Evolutionary conservation across 2,329 filamentous ascomycete species (phyloP), one percentile per base, ranked within the genome.

Genomic region (Esteya vermicola): DNA sequence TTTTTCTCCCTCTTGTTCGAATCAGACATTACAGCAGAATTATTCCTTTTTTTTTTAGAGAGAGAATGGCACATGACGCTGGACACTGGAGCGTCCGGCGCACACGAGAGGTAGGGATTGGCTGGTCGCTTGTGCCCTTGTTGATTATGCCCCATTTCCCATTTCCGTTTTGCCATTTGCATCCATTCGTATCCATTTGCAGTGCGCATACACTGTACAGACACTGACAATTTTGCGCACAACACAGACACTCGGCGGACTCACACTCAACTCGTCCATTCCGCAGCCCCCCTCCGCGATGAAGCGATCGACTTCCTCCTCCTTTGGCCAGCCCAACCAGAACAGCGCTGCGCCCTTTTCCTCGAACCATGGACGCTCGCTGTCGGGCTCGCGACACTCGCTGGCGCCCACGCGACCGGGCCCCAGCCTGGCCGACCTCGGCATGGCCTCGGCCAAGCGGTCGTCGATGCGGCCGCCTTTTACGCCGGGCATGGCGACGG

Each of bases 271-370:
- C 58, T 82, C 83, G 18, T 75, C 77, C 19, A 84, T 98, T 47
- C 91, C 91, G 18, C 85, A 93, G 62, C 89, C 91, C 9, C 73
- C 83, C 22, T 96, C 89, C 31, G 85, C 86, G 31, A 81, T 98
- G 72, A 98, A 98, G 67, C 84, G 91, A 58, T 82, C 84, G 23
- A 91, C 78, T n/a, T n/a, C n/a, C 54, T 88, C 85, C 12, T 78
- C 77, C 50, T 77, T 76, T 51, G 70, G 74, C 44, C 70, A 72
- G 47, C n/a, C n/a, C n/a, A n/a, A n/a, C n/a, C n/a, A n/a, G n/a
- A n/a, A n/a, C n/a, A 75, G 76, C 52, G 70, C 72, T 53, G 66
- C 67, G 43, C 75, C 72, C 34, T 80, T 74, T 53, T 76, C 78
- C 41, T 23, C 44, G 40, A 78, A 80, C 55, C 84, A 93, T 66